Base-by-base conservation (phyloP, 106 monocot species). In the Dioscorea zingiberensis region DNA sequence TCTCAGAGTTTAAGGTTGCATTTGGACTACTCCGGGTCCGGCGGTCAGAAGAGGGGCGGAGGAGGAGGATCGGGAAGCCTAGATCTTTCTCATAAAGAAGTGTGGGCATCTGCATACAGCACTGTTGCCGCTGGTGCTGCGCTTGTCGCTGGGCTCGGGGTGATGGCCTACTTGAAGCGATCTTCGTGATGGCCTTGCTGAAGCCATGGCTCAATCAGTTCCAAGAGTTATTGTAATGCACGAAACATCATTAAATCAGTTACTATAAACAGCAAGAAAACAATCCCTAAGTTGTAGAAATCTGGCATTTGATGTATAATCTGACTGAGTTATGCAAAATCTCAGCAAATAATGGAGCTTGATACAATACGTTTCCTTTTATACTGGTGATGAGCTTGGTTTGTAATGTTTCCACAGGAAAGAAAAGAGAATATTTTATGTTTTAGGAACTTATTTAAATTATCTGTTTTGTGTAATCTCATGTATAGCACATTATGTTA, bases 91-190 rank as follows among this genome's bases (percentile, higher is more conserved):
- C 77, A 71, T 3, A 67, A 47, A 61, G 86, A 91, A 30, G 81
- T 86, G 25, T 91, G 91, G 91, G 80, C 83, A 3, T n/a, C 86
- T 21, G 91, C 86, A 3, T 91, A 91, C 60, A 84, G 86, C 30
- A 47, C 84, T 1, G 86, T 91, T 24, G 84, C 91, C 6, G 91
- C 91, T 6, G 78, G 91, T 49, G 91, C 91, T 30, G 86, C 91
- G 27, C 74, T 91, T 16, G 78, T 91, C 27, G 84, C 91, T 2
- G 91, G 91, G 8, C 73, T 91, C 23, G 86, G 86, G 16, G 70
- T 86, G 25, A 87, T 91, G 91, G 91, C 91, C 44, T 91, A 87
- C 75, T 48, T 91, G 69, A 91, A 72, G 67, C 65, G 86, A 63
- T 55, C 81, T 7, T 59, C 83, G 26, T 70, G 64, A 64, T 80